phyloP scores from a whole-genome alignment of 2,329 filamentous ascomycete genomes.

The Colletotrichum sp. region DNA sequence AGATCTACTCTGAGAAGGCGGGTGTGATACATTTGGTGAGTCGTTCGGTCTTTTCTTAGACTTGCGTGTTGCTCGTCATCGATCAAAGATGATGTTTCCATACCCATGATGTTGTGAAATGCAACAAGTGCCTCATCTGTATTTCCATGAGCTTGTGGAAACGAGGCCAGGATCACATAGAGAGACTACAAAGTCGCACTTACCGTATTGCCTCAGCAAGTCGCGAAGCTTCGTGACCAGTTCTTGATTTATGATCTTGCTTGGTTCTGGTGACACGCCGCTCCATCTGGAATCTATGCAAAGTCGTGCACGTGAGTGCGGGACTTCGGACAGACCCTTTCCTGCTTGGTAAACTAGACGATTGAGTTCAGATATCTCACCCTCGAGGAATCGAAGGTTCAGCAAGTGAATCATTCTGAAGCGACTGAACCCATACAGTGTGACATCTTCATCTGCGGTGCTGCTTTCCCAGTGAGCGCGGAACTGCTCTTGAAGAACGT shows the following conservation, averaged over 20 bases:
- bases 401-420: background rate
- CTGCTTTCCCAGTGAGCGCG: background rate
- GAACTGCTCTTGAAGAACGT: background rate
- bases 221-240: background rate
- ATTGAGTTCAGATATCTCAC: background rate
- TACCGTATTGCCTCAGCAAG: background rate
- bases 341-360: background rate
- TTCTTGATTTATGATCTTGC: background rate
- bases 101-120: background rate
- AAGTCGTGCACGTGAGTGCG: background rate
- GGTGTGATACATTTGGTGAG: background rate
- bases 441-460: background rate
- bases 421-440: background rate
- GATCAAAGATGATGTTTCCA: background rate
- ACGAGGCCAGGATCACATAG: accelerated
- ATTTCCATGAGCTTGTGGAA: background rate
- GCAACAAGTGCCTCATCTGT: background rate
- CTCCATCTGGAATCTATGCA: background rate
- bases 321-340: background rate
- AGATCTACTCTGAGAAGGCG: background rate
- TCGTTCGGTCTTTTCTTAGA: background rate
- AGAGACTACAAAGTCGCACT: background rate
- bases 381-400: background rate
- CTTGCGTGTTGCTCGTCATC: background rate
- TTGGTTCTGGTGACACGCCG: background rate